Base-by-base conservation (phyloP, 2,329 filamentous ascomycete genomes). In the Tolypocladium tropicale region DNA sequence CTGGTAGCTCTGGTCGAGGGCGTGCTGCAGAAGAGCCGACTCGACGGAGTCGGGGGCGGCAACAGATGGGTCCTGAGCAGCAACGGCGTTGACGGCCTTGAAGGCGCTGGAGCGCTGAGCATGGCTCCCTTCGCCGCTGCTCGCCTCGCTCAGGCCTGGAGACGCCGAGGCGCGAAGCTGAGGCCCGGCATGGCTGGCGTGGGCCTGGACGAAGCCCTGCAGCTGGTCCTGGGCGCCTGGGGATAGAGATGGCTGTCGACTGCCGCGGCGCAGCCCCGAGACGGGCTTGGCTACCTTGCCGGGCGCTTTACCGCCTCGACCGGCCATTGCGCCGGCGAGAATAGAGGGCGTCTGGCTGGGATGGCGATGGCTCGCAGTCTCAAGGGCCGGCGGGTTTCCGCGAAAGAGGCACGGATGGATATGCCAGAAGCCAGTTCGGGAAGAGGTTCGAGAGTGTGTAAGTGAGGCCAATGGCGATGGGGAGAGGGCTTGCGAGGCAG, bases 401-500 rank as follows among this genome's bases (percentile, higher is more conserved):
- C 46, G 46, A 4, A 10, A 12, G 21, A 4, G 16, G 28, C 16
- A 32, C 25, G 46, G 12, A n/a, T n/a, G 46, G 46, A 28, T 25
- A n/a, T n/a, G 12, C 6, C 25, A 48, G 25, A 32, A 25, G 14
- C 1, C 25, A 11, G 4, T 3, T 11, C 25, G 4, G 25, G 16
- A 4, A 6, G 14, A 7, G 43, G 25, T 14, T n/a, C 14, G 37
- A 23, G n/a, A 11, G 46, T 49, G 46, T 49, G 28, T 49, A 49
- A 49, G 46, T 49, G 43, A 48, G 16, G 43, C 16, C 11, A 16
- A 3, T n/a, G 43, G 11, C 23, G 46, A 49, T 49, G 46, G 5
- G n/a, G n/a, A 48, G 28, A 18, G 46, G 9, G 25, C 6, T 32
- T 49, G 28, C 21, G 18, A 32, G 28, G 56, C 65, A 67, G 60